Evolutionary conservation across 352 stramenopile genomes (phyloP), one percentile per base, ranked within the genome.

Genomic region (Phytophthora lateralis): DNA sequence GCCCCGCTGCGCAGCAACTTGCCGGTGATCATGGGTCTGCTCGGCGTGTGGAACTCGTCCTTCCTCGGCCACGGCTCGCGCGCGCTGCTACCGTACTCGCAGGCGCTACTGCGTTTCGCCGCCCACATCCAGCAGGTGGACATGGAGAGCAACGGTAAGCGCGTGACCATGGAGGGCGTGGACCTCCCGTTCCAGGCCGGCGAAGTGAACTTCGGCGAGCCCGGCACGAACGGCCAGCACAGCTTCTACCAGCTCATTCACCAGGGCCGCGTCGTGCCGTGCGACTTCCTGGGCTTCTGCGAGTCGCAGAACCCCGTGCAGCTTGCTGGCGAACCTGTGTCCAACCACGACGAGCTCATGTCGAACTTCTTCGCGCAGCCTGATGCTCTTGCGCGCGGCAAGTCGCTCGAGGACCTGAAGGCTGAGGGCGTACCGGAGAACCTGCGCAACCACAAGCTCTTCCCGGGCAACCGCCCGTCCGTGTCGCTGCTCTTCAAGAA

Each of bases 331-430:
- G 85, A 99, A 70, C 55, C 82, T 0, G 91, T 99, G 29, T 93
- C 88, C n/a, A 98, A 98, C 83, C 97, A 99, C 82, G 97, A 99
- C 77, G 97, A 99, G 80, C 90, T 99, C 61, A 99, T 99, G 97
- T 96, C 85, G 52, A 99, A 99, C 83, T 99, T 99, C 75, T 99
- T 99, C 71, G 97, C 97, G 32, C 97, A 99, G 74, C 96, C 97
- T 0, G 98, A 99, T 75, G 97, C 97, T 6, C 79, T 99, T 7
- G 98, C 97, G 6, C 90, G 89, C 52, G 97, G 97, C 67, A 99
- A 99, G 82, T 98, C 90, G 27, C 62, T 98, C 8, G 86, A 90
- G 29, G 96, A 99, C 71, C 73, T 99, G 18, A 84, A 90, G 51
- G 82, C 82, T 24, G 96, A 99, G 75, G 91, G 87, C 32, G 95